phyloP scores from a whole-genome alignment of 345 rosid genomes.

The Moricandia arvensis region DNA sequence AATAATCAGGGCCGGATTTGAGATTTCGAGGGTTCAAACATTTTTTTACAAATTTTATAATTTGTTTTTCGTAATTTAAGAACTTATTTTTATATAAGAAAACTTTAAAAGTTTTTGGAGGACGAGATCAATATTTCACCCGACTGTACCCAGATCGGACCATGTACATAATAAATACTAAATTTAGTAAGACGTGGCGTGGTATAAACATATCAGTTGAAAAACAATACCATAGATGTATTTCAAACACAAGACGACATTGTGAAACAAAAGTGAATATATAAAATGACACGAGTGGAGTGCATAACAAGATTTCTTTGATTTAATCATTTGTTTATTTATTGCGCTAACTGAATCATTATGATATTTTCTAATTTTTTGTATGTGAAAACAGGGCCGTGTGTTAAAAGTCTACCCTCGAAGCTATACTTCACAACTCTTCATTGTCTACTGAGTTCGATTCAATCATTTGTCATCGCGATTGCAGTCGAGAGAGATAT shows the following conservation, averaged over 20 bases:
- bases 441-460: constrained; percentile 68
- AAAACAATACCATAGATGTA: background rate
- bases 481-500: constrained; percentile 74
- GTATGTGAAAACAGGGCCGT: constrained; percentile 43
- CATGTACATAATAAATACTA: too few species aligned
- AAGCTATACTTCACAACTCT: constrained; percentile 82
- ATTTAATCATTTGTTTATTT: background rate
- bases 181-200: background rate
- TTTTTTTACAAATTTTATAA: too few species aligned
- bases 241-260: background rate
- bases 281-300: background rate
- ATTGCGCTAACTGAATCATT: background rate
- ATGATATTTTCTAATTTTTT: background rate
- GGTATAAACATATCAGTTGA: background rate
- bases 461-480: constrained; percentile 74
- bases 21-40: too few species aligned
- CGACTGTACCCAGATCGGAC: too few species aligned
- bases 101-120: too few species aligned
- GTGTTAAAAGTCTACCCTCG: constrained; percentile 71
- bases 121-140: too few species aligned
- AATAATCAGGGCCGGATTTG: too few species aligned
- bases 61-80: too few species aligned
- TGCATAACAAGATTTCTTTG: background rate
- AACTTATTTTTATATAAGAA: too few species aligned
- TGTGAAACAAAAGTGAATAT: background rate